These are phyloP conservation scores for Globisporangium barbulae DNA, from an alignment of 352 stramenopile genomes.

Conservation along the genomic window DNA sequence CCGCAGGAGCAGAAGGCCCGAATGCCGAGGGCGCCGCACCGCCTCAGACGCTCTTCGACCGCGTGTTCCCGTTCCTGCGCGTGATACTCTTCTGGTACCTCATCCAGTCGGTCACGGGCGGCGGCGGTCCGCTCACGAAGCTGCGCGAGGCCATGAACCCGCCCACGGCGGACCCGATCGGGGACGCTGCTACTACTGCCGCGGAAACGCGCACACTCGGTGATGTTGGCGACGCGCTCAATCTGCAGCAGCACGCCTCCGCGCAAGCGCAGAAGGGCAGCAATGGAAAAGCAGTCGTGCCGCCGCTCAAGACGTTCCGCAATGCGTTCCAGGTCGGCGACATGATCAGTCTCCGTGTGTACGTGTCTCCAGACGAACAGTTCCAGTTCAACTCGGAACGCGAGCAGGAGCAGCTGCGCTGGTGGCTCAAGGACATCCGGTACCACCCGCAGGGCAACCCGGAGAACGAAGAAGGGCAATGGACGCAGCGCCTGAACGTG, in stretches of 20 bases:
- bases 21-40: slow-evolving; percentile 14
- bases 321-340: slow-evolving; percentile 66
- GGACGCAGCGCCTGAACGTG: slow-evolving; percentile 58
- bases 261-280: neutral
- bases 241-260: slow-evolving; percentile 14
- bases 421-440: slow-evolving; percentile 48
- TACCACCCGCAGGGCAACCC: slow-evolving; percentile 52
- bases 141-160: slow-evolving; percentile 17
- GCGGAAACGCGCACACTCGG: neutral
- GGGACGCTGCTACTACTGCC: neutral
- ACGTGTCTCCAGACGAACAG: slow-evolving; percentile 40
- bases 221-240: slow-evolving; percentile 8
- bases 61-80: slow-evolving; percentile 61
- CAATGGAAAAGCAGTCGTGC: slow-evolving; percentile 13
- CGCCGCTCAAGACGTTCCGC: slow-evolving; percentile 22
- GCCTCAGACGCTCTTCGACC: slow-evolving; percentile 50
- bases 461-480: slow-evolving; percentile 44
- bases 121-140: slow-evolving; percentile 11
- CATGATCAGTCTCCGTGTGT: slow-evolving; percentile 57
- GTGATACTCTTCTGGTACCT: slow-evolving; percentile 84
- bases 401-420: slow-evolving; percentile 62
- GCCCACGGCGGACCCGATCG: slow-evolving; percentile 17
- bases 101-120: slow-evolving; percentile 48
- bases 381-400: slow-evolving; percentile 49
- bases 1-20: slow-evolving; percentile 11